These are phyloP conservation scores for Lactuca saligna DNA, from an alignment of 129 eudicot genomes.

Conservation along the genomic window DNA sequence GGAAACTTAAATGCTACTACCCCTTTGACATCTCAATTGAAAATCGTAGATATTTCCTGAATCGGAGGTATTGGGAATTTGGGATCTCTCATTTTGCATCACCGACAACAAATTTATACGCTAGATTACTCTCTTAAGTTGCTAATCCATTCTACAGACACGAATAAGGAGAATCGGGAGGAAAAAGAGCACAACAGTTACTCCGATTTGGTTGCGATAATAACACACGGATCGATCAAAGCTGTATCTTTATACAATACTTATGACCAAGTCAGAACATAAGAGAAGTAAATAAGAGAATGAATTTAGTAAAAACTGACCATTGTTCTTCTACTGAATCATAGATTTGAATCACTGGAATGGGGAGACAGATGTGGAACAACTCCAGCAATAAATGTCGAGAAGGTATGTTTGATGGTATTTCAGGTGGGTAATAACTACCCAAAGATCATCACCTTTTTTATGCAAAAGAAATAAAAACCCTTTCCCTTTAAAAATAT, in stretches of 20 bases:
- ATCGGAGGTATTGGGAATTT: constrained; percentile 18
- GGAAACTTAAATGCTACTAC: neutral
- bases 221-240: constrained; percentile 23
- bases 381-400: constrained; percentile 14
- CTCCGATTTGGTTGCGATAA: constrained; percentile 2
- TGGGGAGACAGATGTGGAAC: neutral
- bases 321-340: constrained; percentile 30
- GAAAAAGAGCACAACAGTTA: constrained; percentile 8
- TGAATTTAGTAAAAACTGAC: constrained; percentile 28
- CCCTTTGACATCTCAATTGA: constrained; percentile 3
- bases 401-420: constrained; percentile 16
- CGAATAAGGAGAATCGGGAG: constrained; percentile 10
- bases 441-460: constrained; percentile 3
- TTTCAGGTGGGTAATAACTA: constrained; percentile 14
- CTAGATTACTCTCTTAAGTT: neutral
- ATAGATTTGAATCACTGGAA: constrained; percentile 19
- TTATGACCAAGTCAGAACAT: constrained; percentile 2
- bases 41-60: neutral
- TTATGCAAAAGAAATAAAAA: neutral
- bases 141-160: constrained; percentile 1
- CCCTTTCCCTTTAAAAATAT: neutral
- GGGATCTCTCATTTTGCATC: constrained; percentile 12
- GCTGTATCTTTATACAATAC: neutral
- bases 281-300: neutral
- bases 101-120: neutral